Base-by-base conservation (phyloP, 2,329 filamentous ascomycete species). In the Blastomyces silverae region DNA sequence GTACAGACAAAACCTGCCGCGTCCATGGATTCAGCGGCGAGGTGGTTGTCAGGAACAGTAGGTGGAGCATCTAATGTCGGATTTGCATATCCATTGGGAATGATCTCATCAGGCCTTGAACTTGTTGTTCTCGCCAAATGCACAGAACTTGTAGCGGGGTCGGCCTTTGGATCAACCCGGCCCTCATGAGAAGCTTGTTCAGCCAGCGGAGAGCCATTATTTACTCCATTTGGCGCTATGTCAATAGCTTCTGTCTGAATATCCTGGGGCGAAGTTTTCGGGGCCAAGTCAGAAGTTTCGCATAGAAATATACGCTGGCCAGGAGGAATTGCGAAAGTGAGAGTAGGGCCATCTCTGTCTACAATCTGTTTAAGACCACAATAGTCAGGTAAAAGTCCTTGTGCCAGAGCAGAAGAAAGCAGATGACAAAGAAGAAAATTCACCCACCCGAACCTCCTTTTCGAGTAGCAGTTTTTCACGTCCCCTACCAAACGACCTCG, bases 371-470 rank as follows among this genome's bases (percentile, higher is more conserved):
- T 22, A 13, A 22, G 15, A 34, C n/a, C 11, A 39, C 7, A 20
- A n/a, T 5, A n/a, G 64, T 48, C 17, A 44, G 25, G 56, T 20
- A 22, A 7, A 44, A 25, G 25, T 2, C 20, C 20, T 31, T n/a
- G 66, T 58, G 25, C 55, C 39, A 53, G 22, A 42, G 31, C 34
- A 20, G 20, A 61, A 39, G 7, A 64, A 52, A 25, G 17, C n/a
- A 44, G 22, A 34, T 20, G 31, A 58, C 22, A 53, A 53, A 48
- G 5, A 52, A 31, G 22, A 28, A 52, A 3, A 46, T 22, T 22
- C 28, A 61, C 74, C 64, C 72, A 79, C 78, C 69, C 72, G 75
- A 25, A 71, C 73, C 66, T 80, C 79, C 66, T 80, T 80, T 63
- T 80, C 78, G 46, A 80, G 68, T 8, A 76, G 50, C 11, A 76